Evolutionary conservation across 768 basidiomycete genomes (phyloP).

Genomic region (Lactifluus subvellereus): DNA sequence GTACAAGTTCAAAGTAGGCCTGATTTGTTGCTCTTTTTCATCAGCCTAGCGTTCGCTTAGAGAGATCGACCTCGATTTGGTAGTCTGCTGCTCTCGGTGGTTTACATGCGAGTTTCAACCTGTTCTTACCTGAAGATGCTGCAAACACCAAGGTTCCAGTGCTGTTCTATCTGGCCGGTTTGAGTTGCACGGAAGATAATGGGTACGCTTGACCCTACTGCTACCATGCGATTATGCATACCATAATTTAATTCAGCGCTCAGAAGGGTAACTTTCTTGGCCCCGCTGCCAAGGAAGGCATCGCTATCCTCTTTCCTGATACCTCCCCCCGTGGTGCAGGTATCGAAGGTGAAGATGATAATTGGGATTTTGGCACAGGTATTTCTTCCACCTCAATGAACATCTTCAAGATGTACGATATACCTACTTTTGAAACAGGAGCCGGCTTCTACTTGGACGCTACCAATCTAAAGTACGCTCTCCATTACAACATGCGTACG

Average conservation of each 20-base stretch:
- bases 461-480: constrained; percentile 63
- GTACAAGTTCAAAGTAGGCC: constrained; percentile 66
- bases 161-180: constrained; percentile 81
- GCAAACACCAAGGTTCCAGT: constrained; percentile 50
- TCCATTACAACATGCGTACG: constrained; percentile 85
- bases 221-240: background rate
- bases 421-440: constrained; percentile 30
- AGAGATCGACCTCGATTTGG: constrained; percentile 10
- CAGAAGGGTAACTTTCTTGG: constrained; percentile 91
- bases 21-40: constrained; percentile 23
- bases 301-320: constrained; percentile 92
- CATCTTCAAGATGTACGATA: background rate
- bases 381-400: constrained; percentile 7
- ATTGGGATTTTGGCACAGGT: constrained; percentile 92
- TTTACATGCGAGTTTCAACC: constrained; percentile 71
- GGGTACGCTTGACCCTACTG: constrained; percentile 45
- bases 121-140: constrained; percentile 74
- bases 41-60: constrained; percentile 2
- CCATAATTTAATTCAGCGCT: constrained; percentile 48
- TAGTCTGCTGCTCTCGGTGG: constrained; percentile 70
- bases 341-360: constrained; percentile 68
- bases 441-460: constrained; percentile 98
- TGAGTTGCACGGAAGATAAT: constrained; percentile 91
- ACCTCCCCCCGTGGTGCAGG: constrained; percentile 93
- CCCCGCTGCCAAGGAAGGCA: constrained; percentile 77